Base-by-base conservation (phyloP, 2,329 filamentous ascomycete genomes). In the Paraphoma chrysanthemicola region DNA sequence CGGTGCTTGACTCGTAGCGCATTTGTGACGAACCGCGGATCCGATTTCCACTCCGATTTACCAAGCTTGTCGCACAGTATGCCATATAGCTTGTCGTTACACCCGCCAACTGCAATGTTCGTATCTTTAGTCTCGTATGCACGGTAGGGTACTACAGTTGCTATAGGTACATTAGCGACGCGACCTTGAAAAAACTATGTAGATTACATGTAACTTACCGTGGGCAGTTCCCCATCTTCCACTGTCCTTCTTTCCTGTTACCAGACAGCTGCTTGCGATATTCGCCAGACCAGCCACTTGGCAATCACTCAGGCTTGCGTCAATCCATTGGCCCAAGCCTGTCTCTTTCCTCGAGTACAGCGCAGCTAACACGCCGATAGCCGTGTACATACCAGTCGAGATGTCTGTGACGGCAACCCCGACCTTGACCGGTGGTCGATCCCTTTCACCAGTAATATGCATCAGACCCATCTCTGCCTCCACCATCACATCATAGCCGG, bases 401-500 rank as follows among this genome's bases (percentile, higher is more conserved):
- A 99, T 79, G 77, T 99, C 95, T 0, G 94, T 98, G 3, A 98
- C 94, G 1, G 95, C 95, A 4, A 98, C 95, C n/a, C 95, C 95
- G 1, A 98, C 95, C 79, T 98, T 98, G 36, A 97, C 94, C 0
- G 95, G 95, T 1, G 93, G 90, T 0, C 93, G 92, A 66, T 96
- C 90, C 50, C 93, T 85, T 62, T 87, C 87, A 16, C 95, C 95
- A 0, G 95, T 99, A 67, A 99, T 98, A 78, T 99, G 95, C 95
- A 98, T 98, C 53, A 99, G 80, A 1, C 95, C 95, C 81, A 98
- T 95, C 76, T 98, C 95, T 41, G 93, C 95, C 80, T 98, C 95
- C 6, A 99, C 93, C 94, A 99, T 98, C 66, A 99, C 95, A 77
- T 99, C 95, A 82, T 98, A 99, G 8, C 95, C 95, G 1, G 95